Base-by-base conservation (phyloP, 768 basidiomycete species). In the Naganishia antarctica region DNA sequence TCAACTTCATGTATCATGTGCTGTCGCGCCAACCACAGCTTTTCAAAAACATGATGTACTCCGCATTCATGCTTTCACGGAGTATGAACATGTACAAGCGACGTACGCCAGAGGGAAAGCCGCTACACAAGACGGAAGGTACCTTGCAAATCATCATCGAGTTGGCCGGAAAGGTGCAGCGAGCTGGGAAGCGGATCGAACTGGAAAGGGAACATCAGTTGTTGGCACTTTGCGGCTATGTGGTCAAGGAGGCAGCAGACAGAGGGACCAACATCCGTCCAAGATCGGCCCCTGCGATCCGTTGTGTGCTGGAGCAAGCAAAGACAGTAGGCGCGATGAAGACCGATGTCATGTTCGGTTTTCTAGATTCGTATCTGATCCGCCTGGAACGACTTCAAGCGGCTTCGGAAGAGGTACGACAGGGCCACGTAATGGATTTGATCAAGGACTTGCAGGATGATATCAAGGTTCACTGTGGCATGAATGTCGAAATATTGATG, bases 1-100 rank as follows among this genome's bases (percentile, higher is more conserved):
- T 34, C 37, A 57, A 57, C 53, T 57, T 57, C 23, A 21, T 57
- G 53, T 57, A 57, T 21, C 53, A 57, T 16, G n/a, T 57, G 2
- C 8, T 57, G 37, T n/a, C 21, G 34, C 53, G 53, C 26, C 28
- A 57, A 41, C 53, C 53, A 1, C 32, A 25, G n/a, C 25, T 40
- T 4, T 9, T 57, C 21, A 41, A 57, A 16, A 37, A 57, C 23
- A 57, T 57, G 15, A 32, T 57, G 34, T 57, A 41, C 53, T 57
- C 34, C 1, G 18, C 53, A 1, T 57, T 37, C 12, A 13, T 57
- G 37, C 37, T 57, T 9, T 37, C 28, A 9, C 34, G 34, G 8
- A 23, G 21, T 4, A 40, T 57, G 53, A 26, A 34, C 15, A 37
- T 25, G 37, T 57, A 57, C 37, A 37, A 29, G 12, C 32, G n/a